A percentile compares a stretch with the other conserved stretches of the same genome.
These are phyloP conservation scores for Lepidopterella palustris DNA, from an alignment of 495 filamentous ascomycete genomes.

Conservation along the genomic window DNA sequence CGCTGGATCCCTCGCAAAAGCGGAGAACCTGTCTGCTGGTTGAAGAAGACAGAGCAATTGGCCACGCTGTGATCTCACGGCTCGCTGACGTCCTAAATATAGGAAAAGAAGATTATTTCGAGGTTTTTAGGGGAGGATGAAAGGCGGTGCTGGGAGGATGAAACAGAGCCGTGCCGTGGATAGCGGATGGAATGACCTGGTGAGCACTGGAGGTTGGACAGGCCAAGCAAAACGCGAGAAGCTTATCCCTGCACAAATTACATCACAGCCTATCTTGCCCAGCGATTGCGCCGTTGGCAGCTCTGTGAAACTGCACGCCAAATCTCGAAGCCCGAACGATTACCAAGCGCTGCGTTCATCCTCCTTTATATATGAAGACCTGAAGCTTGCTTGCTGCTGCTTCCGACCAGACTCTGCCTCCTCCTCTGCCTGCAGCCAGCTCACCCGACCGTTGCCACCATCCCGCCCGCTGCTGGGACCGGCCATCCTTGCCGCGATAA, in stretches of 20 bases:
- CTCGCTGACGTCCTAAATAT: neutral
- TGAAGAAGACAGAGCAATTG: neutral
- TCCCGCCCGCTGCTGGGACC: no score
- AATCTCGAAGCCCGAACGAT: neutral
- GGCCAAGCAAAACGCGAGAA: neutral
- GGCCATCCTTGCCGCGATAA: neutral
- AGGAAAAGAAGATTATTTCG: neutral
- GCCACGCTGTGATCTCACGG: neutral
- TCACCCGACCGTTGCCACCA: neutral
- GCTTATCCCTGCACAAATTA: constrained; percentile 1
- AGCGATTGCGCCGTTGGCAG: neutral
- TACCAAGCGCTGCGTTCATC: neutral
- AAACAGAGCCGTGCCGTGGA: neutral
- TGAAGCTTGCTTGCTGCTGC: no score
- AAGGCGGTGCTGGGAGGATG: neutral
- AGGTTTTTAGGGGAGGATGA: neutral
- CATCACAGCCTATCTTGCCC: neutral
- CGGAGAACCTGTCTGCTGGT: neutral
- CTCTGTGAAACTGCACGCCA: neutral
- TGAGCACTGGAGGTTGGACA: neutral
- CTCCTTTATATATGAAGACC: neutral
- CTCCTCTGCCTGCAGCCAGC: neutral
- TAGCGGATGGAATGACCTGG: neutral
- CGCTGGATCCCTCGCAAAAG: neutral
- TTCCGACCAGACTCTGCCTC: no score